Percentiles rank a stretch among this genome's conserved stretches.
These are phyloP conservation scores for Vickermania spadyakhi DNA, from an alignment of 208 protist species.

Conservation along the genomic window DNA sequence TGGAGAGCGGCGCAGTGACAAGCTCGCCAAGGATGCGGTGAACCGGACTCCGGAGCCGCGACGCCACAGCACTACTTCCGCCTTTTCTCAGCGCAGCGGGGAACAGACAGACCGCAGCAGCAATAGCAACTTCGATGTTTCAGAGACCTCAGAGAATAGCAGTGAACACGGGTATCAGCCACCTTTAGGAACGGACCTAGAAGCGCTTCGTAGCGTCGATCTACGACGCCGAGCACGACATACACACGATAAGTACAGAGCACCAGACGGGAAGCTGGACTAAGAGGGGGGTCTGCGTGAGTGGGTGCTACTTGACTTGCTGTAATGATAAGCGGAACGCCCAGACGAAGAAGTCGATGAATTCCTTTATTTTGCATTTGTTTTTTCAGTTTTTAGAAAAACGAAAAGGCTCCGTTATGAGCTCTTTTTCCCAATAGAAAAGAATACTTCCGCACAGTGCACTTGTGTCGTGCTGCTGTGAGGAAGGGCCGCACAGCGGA, in stretches of 20 bases:
- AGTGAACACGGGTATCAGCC: conserved; percentile 54
- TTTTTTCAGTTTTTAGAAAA: too few species aligned
- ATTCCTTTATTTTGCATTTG: too few species aligned
- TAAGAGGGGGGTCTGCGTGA: too few species aligned
- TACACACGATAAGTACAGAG: neutral
- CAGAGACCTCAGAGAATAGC: conserved; percentile 9
- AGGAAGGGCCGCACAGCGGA: too few species aligned
- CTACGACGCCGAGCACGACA: conserved; percentile 11
- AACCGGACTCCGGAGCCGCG: conserved; percentile 7
- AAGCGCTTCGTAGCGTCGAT: conserved; percentile 22
- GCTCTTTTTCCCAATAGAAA: too few species aligned
- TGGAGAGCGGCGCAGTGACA: conserved; percentile 68
- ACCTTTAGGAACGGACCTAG: conserved; percentile 66
- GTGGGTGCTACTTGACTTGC: too few species aligned
- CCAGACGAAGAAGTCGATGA: too few species aligned
- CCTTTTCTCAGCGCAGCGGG: neutral
- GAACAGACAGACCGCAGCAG: neutral
- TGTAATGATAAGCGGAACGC: too few species aligned
- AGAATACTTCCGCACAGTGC: too few species aligned
- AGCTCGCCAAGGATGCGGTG: conserved; percentile 44
- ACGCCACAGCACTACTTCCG: neutral
- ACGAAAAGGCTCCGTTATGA: too few species aligned
- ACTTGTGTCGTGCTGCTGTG: too few species aligned
- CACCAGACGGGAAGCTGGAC: neutral
- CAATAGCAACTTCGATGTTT: neutral